Percentiles rank a stretch among this genome's conserved stretches.
These are phyloP conservation scores for Leccinum variicolor DNA, from an alignment of 768 basidiomycete species.

Conservation along the genomic window DNA sequence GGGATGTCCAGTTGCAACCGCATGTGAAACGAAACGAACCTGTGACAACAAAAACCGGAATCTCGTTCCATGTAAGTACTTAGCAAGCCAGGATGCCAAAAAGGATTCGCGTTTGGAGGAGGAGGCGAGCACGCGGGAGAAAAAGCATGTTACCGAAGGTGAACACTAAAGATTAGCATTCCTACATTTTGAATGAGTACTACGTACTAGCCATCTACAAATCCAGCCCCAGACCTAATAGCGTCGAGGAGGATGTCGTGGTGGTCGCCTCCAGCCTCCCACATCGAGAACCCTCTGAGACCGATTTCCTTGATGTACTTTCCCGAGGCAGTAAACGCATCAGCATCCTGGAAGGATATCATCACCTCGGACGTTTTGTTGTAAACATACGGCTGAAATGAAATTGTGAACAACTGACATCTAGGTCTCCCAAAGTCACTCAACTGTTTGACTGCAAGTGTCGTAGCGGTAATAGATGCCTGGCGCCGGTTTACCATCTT, in stretches of 20 bases:
- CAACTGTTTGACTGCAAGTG: conserved; percentile 68
- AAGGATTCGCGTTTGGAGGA: neutral
- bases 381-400: conserved; percentile 61
- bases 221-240: conserved; percentile 30
- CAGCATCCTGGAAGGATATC: conserved; percentile 62
- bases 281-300: conserved; percentile 66
- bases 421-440: conserved; percentile 16
- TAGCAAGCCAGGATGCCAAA: neutral
- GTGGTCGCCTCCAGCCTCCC: conserved; percentile 68
- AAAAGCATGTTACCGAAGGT: neutral
- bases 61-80: neutral
- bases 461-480: conserved; percentile 60
- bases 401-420: neutral
- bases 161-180: neutral
- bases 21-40: neutral
- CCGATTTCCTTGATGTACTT: conserved; percentile 49
- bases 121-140: neutral
- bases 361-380: conserved; percentile 51
- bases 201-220: neutral
- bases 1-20: neutral
- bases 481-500: conserved; percentile 23
- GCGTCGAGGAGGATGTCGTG: conserved; percentile 60
- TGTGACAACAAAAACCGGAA: neutral
- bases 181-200: neutral
- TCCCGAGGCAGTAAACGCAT: conserved; percentile 61